Percentiles rank a stretch among this genome's conserved stretches.
These are phyloP conservation scores for Bryoglossum gracile DNA, from an alignment of 495 filamentous ascomycete genomes.

Conservation along the genomic window DNA sequence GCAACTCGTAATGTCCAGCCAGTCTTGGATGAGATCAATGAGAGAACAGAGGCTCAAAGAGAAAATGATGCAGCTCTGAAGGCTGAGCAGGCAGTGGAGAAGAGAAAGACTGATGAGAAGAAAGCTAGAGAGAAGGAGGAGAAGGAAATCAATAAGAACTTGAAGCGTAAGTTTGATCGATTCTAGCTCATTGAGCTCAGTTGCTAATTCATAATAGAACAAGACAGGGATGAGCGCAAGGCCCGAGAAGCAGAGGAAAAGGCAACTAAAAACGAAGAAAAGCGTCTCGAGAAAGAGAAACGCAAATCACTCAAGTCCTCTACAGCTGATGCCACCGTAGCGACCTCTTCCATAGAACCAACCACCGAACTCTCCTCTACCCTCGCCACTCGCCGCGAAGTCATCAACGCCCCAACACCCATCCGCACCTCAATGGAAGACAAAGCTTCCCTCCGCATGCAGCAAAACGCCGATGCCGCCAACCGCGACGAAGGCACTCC, in stretches of 20 bases:
- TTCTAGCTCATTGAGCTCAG: not conserved
- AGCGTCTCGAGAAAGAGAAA: constrained; percentile 25
- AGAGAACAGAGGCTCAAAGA: constrained; percentile 60
- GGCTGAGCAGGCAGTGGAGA: constrained; percentile 40
- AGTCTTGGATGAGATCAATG: constrained; percentile 81
- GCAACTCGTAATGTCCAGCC: constrained; percentile 78
- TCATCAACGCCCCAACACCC: not conserved
- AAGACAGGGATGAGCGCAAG: constrained; percentile 46
- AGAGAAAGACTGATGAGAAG: constrained; percentile 38
- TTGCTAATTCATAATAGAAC: constrained; percentile 21
- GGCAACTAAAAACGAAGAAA: constrained; percentile 41
- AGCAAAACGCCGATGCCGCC: constrained; percentile 26
- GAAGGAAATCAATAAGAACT: constrained; percentile 22
- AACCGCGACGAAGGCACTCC: constrained; percentile 10
- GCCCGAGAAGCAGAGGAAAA: constrained; percentile 44
- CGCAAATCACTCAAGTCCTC: constrained; percentile 14
- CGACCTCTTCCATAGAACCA: not conserved
- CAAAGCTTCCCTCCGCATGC: constrained; percentile 17
- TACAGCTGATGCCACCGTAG: not conserved
- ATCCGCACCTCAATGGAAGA: constrained; percentile 24
- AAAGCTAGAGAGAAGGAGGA: constrained; percentile 29
- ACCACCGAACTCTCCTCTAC: not conserved
- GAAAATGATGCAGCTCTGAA: constrained; percentile 48
- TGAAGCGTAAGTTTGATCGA: constrained; percentile 21
- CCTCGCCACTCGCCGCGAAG: constrained; percentile 5